Base-by-base conservation (phyloP, 1,284 basidiomycete genomes). In the Volvariella volvacea region DNA sequence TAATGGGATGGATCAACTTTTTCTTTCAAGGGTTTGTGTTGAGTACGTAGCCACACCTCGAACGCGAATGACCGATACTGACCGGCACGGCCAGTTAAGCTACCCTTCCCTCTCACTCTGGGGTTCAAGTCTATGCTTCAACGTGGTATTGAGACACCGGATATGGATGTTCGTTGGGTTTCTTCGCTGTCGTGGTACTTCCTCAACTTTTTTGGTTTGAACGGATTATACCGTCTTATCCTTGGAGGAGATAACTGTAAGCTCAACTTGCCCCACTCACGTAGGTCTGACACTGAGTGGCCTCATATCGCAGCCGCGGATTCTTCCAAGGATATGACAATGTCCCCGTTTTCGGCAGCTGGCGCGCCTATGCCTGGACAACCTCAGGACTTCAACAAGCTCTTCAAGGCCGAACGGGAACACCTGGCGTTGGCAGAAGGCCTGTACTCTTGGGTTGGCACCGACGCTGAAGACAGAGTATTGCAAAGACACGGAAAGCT, bases 1-100 rank as follows among this genome's bases (percentile, higher is more conserved):
- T 99, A 56, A 99, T 99, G 96, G 95, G 94, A 50, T 99, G 96
- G 91, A 96, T 99, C 71, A 97, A 95, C 67, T 94, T 95, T 65
- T 99, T 99, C 80, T 99, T 99, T 70, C 89, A 92, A 52, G 95
- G 95, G 25, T 98, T 99, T 62, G 89, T 99, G 43, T 77, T 97
- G 48, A 96, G 95, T 97, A 63, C 64, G 92, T 82, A 39, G 39
- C 30, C 14, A 32, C 30, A 25, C 10, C 30, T 38, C 16, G 45
- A 9, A 12, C n/a, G 22, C 19, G 48, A 20, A 17, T 39, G 28
- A 39, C 12, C 12, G 44, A 42, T 41, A 30, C 30, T 44, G 37
- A 34, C 21, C 20, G 36, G 30, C 14, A 48, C n/a, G n/a, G 8
- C 15, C 31, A 95, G 92, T 98, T 65, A 95, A 94, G 60, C 71